Conservation (phyloP, 371 early-diverging fungal genomes). For the Capniomyces stellatus region DNA sequence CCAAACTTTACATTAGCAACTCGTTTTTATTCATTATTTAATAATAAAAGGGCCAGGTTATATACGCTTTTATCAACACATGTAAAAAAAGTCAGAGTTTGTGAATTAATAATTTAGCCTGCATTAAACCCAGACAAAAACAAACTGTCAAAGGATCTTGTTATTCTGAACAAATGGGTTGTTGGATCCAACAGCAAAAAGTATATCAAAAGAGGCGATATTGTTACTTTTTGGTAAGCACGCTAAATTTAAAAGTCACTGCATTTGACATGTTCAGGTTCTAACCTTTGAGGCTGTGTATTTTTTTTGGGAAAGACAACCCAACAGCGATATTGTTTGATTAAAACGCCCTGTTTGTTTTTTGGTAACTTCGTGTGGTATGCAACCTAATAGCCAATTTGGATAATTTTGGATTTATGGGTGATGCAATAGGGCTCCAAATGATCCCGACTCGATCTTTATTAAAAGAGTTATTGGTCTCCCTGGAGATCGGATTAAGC, state of each 20-base stretch:
- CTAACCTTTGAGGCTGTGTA: neutral
- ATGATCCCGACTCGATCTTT: conserved; percentile 42
- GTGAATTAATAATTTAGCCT: conserved; percentile 24
- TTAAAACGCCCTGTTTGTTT: too few relatives aligned
- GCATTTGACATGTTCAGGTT: too few relatives aligned
- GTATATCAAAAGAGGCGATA: conserved; percentile 41
- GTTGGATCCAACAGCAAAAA: conserved; percentile 26
- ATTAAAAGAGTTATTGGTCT: conserved; percentile 73
- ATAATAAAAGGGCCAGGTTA: too few relatives aligned
- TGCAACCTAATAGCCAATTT: neutral
- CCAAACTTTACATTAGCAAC: neutral
- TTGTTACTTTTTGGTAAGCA: conserved; percentile 53
- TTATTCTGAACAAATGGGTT: conserved; percentile 54
- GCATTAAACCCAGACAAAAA: conserved; percentile 79
- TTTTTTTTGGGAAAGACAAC: too few relatives aligned
- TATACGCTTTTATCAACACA: too few relatives aligned
- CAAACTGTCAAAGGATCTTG: conserved; percentile 42
- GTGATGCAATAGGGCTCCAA: conserved; percentile 35
- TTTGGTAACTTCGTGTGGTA: too few relatives aligned
- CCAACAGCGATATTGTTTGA: too few relatives aligned
- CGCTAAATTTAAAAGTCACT: neutral
- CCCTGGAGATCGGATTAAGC: conserved; percentile 64
- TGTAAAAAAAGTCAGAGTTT: too few relatives aligned
- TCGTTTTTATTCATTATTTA: neutral
- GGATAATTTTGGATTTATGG: conserved; percentile 1